These are phyloP conservation scores for Saccharomyces hybrid DNA, from an alignment of 1,139 yeast genomes.

Conservation along the genomic window DNA sequence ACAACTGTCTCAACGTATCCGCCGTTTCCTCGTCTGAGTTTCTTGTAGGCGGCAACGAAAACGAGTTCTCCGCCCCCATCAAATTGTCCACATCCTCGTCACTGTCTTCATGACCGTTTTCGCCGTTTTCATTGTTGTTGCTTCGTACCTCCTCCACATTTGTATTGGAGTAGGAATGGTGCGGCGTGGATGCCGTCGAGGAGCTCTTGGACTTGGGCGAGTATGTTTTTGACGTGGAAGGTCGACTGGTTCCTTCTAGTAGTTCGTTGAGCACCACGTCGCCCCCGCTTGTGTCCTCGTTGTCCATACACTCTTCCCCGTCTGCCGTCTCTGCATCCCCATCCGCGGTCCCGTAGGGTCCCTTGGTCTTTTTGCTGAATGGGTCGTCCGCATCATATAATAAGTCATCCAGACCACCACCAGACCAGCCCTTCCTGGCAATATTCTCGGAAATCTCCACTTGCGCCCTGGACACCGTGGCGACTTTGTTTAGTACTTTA, in stretches of 20 bases:
- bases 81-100: slow-evolving; percentile 7
- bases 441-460: slow-evolving; percentile 74
- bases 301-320: slow-evolving; percentile 6
- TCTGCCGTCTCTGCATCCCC: slow-evolving; percentile 17
- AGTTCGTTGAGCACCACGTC: neutral
- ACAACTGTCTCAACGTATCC: neutral
- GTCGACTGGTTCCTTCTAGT: neutral
- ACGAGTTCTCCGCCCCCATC: slow-evolving; percentile 14
- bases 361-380: slow-evolving; percentile 29
- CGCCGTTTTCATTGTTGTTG: slow-evolving; percentile 5
- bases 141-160: slow-evolving; percentile 3
- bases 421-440: slow-evolving; percentile 80
- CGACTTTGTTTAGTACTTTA: slow-evolving; percentile 47
- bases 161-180: neutral
- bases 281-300: slow-evolving; percentile 3
- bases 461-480: slow-evolving; percentile 67
- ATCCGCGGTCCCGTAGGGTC: neutral
- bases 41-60: slow-evolving; percentile 14
- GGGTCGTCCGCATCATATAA: slow-evolving; percentile 49
- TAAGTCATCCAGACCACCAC: slow-evolving; percentile 73
- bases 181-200: slow-evolving; percentile 1
- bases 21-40: slow-evolving; percentile 5
- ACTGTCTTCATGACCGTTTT: neutral
- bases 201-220: neutral
- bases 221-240: neutral